Conservation (phyloP, 1,139 yeast species). For the Debaryomyces robertsiae region DNA sequence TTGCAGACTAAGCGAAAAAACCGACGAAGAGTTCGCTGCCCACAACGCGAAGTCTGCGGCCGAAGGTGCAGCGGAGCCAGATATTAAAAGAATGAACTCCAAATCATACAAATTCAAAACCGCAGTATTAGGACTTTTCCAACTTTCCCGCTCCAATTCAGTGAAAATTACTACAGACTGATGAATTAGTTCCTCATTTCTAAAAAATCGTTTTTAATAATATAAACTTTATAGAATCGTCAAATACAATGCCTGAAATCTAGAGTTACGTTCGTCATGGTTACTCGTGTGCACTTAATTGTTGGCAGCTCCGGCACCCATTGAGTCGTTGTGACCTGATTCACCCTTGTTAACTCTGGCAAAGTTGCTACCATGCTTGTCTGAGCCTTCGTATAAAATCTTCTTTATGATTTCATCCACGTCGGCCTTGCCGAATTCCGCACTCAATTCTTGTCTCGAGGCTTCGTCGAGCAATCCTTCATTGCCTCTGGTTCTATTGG, state of each 20-base stretch:
- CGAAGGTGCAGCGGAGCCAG: neutral
- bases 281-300: conserved; percentile 19
- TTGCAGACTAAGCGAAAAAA: neutral
- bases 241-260: conserved; percentile 5
- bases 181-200: neutral
- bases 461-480: conserved; percentile 77
- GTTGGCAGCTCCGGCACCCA: conserved; percentile 35
- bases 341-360: conserved; percentile 19
- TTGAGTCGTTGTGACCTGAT: conserved; percentile 39
- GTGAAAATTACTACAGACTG: conserved; percentile 6
- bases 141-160: conserved; percentile 7
- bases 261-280: too few species aligned
- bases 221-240: conserved; percentile 3
- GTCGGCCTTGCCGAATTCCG: conserved; percentile 62
- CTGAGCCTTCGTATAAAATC: conserved; percentile 59
- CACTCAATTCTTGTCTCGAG: conserved; percentile 61
- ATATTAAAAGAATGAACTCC: conserved; percentile 9
- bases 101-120: conserved; percentile 8
- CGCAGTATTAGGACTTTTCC: conserved; percentile 11
- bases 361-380: conserved; percentile 35
- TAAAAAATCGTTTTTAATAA: neutral
- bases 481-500: conserved; percentile 63
- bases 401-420: conserved; percentile 53
- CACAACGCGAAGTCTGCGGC: neutral
- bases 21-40: neutral